phyloP scores from a whole-genome alignment of 176 grass and related monocot species.

The Saccharum officinarum region DNA sequence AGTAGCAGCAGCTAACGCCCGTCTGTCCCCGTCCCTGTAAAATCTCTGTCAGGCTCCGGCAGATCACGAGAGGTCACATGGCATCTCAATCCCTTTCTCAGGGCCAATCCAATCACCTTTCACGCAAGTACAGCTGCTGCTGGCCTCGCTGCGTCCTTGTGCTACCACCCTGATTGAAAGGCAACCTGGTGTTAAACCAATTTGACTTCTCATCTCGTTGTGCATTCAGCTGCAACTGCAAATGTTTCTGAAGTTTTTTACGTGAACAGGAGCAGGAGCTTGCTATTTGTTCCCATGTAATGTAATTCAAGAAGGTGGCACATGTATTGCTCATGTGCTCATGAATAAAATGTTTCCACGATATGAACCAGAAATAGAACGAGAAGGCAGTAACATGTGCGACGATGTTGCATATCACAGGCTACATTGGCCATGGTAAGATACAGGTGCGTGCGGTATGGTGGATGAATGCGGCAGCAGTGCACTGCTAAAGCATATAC shows the following conservation, averaged over 20 bases:
- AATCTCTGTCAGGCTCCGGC: background rate
- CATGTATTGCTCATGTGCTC: background rate
- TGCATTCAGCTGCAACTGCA: background rate
- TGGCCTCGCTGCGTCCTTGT: background rate
- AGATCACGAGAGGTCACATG: conserved; percentile 39
- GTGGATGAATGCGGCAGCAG: conserved; percentile 10
- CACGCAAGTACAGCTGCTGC: conserved; percentile 16
- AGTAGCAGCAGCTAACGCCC: background rate
- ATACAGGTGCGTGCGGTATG: background rate
- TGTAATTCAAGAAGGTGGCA: background rate
- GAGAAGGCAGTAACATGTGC: too few species aligned
- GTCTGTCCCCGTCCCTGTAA: background rate
- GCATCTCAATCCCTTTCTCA: conserved; percentile 16
- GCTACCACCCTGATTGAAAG: background rate
- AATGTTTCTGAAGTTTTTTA: background rate
- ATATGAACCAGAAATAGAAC: too few species aligned
- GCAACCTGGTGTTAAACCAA: background rate
- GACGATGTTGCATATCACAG: background rate
- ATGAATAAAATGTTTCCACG: too few species aligned
- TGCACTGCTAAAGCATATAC: background rate
- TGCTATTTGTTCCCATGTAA: background rate
- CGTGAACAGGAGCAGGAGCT: background rate
- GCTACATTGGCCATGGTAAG: background rate
- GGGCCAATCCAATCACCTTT: conserved; percentile 23
- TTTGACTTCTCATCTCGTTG: background rate